phyloP scores from a whole-genome alignment of 768 basidiomycete species.

The Sarcodon aspratus region DNA sequence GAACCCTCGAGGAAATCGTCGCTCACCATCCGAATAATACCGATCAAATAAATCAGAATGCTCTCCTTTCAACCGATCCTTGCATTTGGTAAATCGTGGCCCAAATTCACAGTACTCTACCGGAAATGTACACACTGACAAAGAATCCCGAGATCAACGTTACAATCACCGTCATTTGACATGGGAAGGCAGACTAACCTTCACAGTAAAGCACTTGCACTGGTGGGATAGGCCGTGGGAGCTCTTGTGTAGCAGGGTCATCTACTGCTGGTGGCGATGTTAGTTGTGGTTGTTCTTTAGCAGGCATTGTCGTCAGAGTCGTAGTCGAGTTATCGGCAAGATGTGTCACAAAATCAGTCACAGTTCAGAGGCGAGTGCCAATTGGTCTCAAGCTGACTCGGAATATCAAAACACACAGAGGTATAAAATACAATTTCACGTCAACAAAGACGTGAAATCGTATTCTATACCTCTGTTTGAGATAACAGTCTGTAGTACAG shows the following conservation, averaged over 20 bases:
- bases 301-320: no score
- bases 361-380: no score
- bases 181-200: slow-evolving; percentile 10
- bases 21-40: slow-evolving; percentile 82
- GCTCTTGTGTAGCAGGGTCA: neutral
- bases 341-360: no score
- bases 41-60: slow-evolving; percentile 60
- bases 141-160: slow-evolving; percentile 1
- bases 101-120: slow-evolving; percentile 98
- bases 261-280: neutral
- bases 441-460: no score
- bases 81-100: slow-evolving; percentile 78
- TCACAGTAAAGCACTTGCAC: slow-evolving; percentile 15
- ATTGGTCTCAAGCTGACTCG: no score
- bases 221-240: slow-evolving; percentile 13
- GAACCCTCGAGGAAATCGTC: neutral
- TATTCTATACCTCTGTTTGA: no score
- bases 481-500: no score
- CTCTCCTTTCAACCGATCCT: slow-evolving; percentile 73
- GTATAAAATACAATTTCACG: no score
- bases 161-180: slow-evolving; percentile 1
- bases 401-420: no score
- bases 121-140: slow-evolving; percentile 78
- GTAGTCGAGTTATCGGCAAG: no score
- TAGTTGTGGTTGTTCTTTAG: neutral